phyloP scores from a whole-genome alignment of 208 protist genomes.

The Angomonas deanei region DNA sequence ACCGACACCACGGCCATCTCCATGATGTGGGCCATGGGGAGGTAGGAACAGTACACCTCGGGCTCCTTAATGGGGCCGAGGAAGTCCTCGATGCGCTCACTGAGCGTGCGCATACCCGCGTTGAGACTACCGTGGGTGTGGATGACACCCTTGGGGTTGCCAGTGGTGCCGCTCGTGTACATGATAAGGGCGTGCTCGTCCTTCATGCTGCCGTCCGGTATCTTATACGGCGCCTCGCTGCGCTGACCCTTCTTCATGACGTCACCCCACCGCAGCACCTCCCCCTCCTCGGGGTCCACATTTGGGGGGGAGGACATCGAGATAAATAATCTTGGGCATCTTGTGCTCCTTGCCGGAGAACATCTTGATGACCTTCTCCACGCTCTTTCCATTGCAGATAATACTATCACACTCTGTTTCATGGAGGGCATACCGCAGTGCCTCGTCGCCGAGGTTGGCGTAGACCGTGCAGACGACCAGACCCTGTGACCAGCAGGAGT shows the following conservation, averaged over 20 bases:
- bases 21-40: conserved; percentile 92
- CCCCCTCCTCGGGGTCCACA: conserved; percentile 24
- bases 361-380: conserved; percentile 47
- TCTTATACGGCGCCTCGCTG: conserved; percentile 16
- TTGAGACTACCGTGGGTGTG: conserved; percentile 77
- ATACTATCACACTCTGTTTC: conserved; percentile 66
- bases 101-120: conserved; percentile 39
- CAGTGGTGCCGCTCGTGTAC: conserved; percentile 91
- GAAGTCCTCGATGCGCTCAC: conserved; percentile 35
- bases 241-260: conserved; percentile 41
- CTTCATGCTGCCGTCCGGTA: conserved; percentile 26
- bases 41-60: conserved; percentile 82
- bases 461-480: conserved; percentile 75
- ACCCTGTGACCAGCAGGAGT: conserved; percentile 56
- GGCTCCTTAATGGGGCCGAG: conserved; percentile 44
- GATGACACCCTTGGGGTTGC: conserved; percentile 86
- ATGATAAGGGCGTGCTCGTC: conserved; percentile 75
- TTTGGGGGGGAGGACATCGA: conserved; percentile 39
- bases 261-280: conserved; percentile 43
- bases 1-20: conserved; percentile 68
- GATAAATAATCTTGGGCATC: conserved; percentile 46
- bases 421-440: conserved; percentile 64
- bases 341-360: conserved; percentile 18
- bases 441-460: conserved; percentile 79
- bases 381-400: conserved; percentile 57